Percentiles rank a stretch among this genome's conserved stretches.
phyloP scores from a whole-genome alignment of 352 stramenopile species.

The Globisporangium echinulatum region DNA sequence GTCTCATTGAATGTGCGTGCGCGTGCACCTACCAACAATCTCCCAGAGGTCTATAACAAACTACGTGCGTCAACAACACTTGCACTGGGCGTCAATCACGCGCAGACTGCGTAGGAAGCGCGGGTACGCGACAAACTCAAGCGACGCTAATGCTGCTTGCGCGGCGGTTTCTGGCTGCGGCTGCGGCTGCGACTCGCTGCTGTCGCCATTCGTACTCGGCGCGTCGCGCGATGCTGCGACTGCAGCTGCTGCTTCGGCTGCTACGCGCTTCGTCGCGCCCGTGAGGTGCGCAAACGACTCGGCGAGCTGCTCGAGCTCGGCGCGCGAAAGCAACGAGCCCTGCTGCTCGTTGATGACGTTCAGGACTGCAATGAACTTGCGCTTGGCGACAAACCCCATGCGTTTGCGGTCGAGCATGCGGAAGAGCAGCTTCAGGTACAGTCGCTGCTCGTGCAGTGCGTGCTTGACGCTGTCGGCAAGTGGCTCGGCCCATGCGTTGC shows the following conservation, averaged over 20 bases:
- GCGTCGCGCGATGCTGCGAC: slow-evolving; percentile 12
- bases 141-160: not conserved
- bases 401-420: slow-evolving; percentile 67
- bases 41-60: no score
- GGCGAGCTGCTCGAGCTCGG: slow-evolving; percentile 60
- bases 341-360: slow-evolving; percentile 72
- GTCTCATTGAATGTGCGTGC: no score
- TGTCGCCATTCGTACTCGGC: slow-evolving; percentile 1
- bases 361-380: slow-evolving; percentile 72
- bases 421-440: slow-evolving; percentile 82
- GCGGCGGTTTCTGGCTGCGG: not conserved
- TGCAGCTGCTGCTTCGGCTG: slow-evolving; percentile 24
- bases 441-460: slow-evolving; percentile 64
- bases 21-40: no score
- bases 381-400: slow-evolving; percentile 49
- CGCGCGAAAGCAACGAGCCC: slow-evolving; percentile 43
- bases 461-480: slow-evolving; percentile 71
- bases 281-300: slow-evolving; percentile 40
- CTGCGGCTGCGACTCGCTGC: slow-evolving; percentile 6
- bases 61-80: slow-evolving; percentile 6
- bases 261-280: no score
- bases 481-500: slow-evolving; percentile 53
- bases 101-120: slow-evolving; percentile 66
- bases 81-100: slow-evolving; percentile 39
- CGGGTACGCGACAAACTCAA: slow-evolving; percentile 54